Evolutionary conservation across 2,329 filamentous ascomycete species (phyloP), one percentile per base, ranked within the genome.

Genomic region (Sporothrix pseudoabietina): DNA sequence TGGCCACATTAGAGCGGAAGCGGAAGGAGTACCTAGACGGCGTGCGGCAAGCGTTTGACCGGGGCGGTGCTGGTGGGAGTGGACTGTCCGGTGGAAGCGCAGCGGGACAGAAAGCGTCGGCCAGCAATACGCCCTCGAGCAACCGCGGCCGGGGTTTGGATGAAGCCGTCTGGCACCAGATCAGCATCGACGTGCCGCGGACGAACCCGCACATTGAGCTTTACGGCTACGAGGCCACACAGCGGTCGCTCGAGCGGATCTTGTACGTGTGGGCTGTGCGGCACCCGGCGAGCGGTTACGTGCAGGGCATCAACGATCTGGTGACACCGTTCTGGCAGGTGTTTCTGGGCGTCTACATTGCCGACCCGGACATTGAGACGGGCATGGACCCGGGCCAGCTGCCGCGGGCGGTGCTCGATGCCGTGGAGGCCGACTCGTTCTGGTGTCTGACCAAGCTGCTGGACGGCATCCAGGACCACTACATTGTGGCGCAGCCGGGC

Each of bases 391-490:
- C 96, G 0, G 96, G 95, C 0, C 95, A 98, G 81, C 83, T 99
- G 49, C 96, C 96, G 1, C 92, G 90, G 80, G 87, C 94, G 49
- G 97, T 99, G 7, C 85, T 99, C 54, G 96, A 99, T 81, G 96
- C 96, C 0, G 96, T 99, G 7, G 96, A 99, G 83, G 96, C 96
- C 7, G 96, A 99, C 83, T 94, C 94, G 0, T 99, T 98, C 81
- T 99, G 96, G 96, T 99, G 96, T 81, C 85, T 99, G 75, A 98
- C 96, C 0, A 99, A 99, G 82, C 87, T 99, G 12, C 87, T 99
- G n/a, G 96, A 99, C 80, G 96, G 96, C 44, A 99, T 99, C 75
- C 96, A 99, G 81, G 96, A 99, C 81, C 97, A 99, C 80, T 99
- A 99, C 80, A 98, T 99, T 76, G 95, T 97, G 76, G 96, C 95